Percentiles rank a stretch among this genome's conserved stretches.
phyloP scores from a whole-genome alignment of 495 filamentous ascomycete species.

The Ascodesmis nigricans region DNA sequence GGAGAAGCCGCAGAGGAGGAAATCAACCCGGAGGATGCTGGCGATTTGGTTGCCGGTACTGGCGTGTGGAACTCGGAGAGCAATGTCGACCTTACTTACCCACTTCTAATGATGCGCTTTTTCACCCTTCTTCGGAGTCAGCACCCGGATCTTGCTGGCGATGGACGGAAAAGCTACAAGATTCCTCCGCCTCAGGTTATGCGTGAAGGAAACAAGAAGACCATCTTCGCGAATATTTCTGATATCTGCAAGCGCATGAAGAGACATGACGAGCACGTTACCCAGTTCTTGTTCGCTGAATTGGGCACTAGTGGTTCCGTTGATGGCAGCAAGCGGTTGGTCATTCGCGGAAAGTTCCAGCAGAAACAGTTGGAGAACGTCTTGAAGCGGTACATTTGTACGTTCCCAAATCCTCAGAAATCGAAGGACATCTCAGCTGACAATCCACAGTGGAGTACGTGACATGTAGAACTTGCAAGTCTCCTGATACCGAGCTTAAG shows the following conservation, averaged over 20 bases:
- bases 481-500: slow-evolving; percentile 84
- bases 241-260: slow-evolving; percentile 87
- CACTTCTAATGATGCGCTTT: slow-evolving; percentile 66
- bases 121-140: slow-evolving; percentile 77
- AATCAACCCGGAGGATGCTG: slow-evolving; percentile 32
- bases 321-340: slow-evolving; percentile 74
- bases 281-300: slow-evolving; percentile 89
- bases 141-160: slow-evolving; percentile 79
- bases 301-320: slow-evolving; percentile 89
- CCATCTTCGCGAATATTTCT: slow-evolving; percentile 92
- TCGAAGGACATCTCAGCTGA: slow-evolving; percentile 17
- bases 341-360: slow-evolving; percentile 98
- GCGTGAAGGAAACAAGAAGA: slow-evolving; percentile 99
- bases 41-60: slow-evolving; percentile 73
- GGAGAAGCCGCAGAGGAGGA: slow-evolving; percentile 29
- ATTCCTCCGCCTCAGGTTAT: slow-evolving; percentile 97
- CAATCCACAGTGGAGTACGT: slow-evolving; percentile 65
- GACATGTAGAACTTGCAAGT: slow-evolving; percentile 93
- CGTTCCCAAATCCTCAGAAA: slow-evolving; percentile 22
- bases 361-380: slow-evolving; percentile 97
- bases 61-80: slow-evolving; percentile 81
- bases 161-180: slow-evolving; percentile 77
- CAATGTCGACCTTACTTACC: slow-evolving; percentile 55
- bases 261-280: slow-evolving; percentile 90
- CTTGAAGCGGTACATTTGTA: slow-evolving; percentile 79